Conservation (phyloP, 148 eudicot species). For the Persicaria tinctoria region DNA sequence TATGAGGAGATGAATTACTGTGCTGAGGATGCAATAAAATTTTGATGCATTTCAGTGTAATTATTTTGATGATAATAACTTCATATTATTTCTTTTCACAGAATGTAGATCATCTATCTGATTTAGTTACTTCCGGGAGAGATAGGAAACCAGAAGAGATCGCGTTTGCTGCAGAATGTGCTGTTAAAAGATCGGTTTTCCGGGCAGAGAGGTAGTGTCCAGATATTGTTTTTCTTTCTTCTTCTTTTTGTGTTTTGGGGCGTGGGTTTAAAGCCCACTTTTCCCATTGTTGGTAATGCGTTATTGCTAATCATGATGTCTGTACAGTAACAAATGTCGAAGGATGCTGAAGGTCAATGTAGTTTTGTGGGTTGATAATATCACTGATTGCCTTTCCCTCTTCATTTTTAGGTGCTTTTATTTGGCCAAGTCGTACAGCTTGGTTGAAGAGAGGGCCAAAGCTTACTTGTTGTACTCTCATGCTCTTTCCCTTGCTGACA, state of each 20-base stretch:
- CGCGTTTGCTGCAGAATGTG: slow-evolving; percentile 64
- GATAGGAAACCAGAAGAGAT: slow-evolving; percentile 78
- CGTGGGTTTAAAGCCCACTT: no score
- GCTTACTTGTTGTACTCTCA: slow-evolving; percentile 73
- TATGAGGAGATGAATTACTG: neutral
- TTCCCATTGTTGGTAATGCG: no score
- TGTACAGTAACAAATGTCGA: no score
- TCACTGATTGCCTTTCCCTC: neutral
- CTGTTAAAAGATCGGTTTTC: slow-evolving; percentile 51
- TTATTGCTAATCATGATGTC: no score
- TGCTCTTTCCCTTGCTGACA: slow-evolving; percentile 61
- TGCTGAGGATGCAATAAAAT: neutral
- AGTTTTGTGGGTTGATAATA: neutral
- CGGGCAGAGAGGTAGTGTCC: slow-evolving; percentile 66
- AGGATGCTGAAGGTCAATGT: no score
- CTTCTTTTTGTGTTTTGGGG: no score
- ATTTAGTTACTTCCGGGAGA: slow-evolving; percentile 87
- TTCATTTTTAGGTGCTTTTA: slow-evolving; percentile 61
- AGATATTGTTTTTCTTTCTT: no score
- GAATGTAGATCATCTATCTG: slow-evolving; percentile 87
- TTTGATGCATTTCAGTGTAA: slow-evolving; percentile 41
- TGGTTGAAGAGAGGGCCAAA: slow-evolving; percentile 75
- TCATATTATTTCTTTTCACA: slow-evolving; percentile 26
- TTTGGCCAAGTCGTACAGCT: slow-evolving; percentile 86
- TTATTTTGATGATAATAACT: slow-evolving; percentile 1